A percentile compares a stretch with the other conserved stretches of the same genome.
phyloP scores from a whole-genome alignment of 1,284 basidiomycete genomes.

The Puccinia triticina region DNA sequence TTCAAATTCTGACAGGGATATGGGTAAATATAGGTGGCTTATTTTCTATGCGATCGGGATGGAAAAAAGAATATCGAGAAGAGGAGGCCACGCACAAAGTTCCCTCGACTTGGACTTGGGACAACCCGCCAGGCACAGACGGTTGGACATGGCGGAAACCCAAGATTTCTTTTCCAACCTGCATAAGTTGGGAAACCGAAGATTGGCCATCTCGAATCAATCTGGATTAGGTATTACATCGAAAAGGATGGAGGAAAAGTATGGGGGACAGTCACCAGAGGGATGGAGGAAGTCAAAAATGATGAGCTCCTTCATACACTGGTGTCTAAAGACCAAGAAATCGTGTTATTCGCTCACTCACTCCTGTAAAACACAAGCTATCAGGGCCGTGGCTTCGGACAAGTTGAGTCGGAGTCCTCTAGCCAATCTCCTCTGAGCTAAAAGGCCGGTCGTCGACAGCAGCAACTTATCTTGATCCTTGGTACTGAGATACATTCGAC shows the following conservation, averaged over 20 bases:
- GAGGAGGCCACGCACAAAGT: constrained; percentile 70
- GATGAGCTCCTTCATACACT: neutral
- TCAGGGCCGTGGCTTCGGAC: constrained; percentile 84
- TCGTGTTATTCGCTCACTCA: constrained; percentile 1
- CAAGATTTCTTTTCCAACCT: constrained; percentile 82
- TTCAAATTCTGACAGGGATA: constrained; percentile 46
- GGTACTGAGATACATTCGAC: constrained; percentile 47
- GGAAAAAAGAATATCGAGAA: neutral
- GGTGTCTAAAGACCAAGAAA: neutral
- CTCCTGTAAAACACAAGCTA: constrained; percentile 88
- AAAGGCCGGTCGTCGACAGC: constrained; percentile 70
- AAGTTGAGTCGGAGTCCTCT: constrained; percentile 83
- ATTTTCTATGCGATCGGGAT: neutral
- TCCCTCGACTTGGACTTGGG: constrained; percentile 89
- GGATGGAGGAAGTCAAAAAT: neutral
- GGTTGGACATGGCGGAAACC: constrained; percentile 89
- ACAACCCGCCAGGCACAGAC: constrained; percentile 61
- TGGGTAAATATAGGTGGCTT: neutral
- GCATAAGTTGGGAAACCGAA: constrained; percentile 86
- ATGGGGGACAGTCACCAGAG: neutral
- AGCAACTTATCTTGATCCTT: constrained; percentile 56
- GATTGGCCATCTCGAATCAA: constrained; percentile 90
- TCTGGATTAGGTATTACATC: neutral
- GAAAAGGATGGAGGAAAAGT: no score
- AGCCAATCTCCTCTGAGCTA: constrained; percentile 92